Evolutionary conservation across 495 filamentous ascomycete genomes (phyloP).

Genomic region (Annulohypoxylon bovei): DNA sequence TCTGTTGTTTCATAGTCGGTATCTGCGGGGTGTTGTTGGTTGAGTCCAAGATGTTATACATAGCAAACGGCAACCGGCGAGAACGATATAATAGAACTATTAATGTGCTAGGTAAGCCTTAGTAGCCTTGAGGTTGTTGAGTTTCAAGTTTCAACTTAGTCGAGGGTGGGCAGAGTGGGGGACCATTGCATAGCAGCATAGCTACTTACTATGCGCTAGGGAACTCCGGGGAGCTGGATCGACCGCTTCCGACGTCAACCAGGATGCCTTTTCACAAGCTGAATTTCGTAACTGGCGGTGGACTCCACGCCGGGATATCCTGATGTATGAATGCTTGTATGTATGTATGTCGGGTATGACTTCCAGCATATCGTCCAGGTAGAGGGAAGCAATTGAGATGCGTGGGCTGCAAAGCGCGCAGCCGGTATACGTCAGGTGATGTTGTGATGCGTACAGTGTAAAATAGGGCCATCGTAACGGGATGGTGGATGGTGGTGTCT

Average conservation of each 20-base stretch:
- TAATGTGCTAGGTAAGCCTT: conserved; percentile 19
- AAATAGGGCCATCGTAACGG: background rate
- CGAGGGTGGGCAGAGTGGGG: conserved; percentile 25
- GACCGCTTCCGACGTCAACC: conserved; percentile 32
- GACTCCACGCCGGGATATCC: conserved; percentile 20
- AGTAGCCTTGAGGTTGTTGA: conserved; percentile 19
- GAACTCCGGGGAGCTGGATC: conserved; percentile 39
- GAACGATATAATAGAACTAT: conserved; percentile 24
- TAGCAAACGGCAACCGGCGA: background rate
- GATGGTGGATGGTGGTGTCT: conserved; percentile 14
- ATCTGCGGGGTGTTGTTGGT: conserved; percentile 8
- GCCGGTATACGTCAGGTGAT: conserved; percentile 41
- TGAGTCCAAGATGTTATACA: conserved; percentile 4
- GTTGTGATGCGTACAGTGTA: background rate
- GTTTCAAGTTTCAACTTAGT: conserved; percentile 24
- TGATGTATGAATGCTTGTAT: conserved; percentile 1
- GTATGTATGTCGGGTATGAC: background rate
- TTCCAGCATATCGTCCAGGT: conserved; percentile 11
- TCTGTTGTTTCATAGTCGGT: background rate
- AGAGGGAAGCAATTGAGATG: conserved; percentile 1
- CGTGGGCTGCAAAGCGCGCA: conserved; percentile 35
- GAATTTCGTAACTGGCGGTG: conserved; percentile 24
- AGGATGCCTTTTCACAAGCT: conserved; percentile 20
- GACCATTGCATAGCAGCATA: conserved; percentile 23
- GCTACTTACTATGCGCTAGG: conserved; percentile 33